phyloP scores from a whole-genome alignment of 2,329 filamentous ascomycete genomes.

The Epichloe scottii region DNA sequence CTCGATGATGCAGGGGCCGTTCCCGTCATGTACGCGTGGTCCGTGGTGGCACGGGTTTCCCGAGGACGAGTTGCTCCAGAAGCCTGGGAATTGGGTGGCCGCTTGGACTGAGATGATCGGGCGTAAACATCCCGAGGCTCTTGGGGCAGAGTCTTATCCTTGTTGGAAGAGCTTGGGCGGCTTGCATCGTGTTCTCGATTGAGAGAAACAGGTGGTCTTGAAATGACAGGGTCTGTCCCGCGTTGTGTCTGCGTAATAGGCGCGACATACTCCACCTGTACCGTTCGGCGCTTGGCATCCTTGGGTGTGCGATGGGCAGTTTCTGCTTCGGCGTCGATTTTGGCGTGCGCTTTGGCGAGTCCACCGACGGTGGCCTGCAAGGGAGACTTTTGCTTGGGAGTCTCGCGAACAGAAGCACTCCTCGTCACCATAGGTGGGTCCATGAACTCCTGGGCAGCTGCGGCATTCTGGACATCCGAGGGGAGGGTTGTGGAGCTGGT shows the following conservation, averaged over 20 bases:
- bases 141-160: conserved; percentile 47
- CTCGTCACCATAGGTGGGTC: conserved; percentile 57
- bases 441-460: conserved; percentile 45
- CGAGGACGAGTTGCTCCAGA: conserved; percentile 15
- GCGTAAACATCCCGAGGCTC: conserved; percentile 40
- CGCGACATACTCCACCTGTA: conserved; percentile 95
- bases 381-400: conserved; percentile 53
- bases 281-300: conserved; percentile 84
- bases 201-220: conserved; percentile 15
- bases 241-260: conserved; percentile 77
- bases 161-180: conserved; percentile 20
- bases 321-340: conserved; percentile 55
- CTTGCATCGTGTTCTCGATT: conserved; percentile 30
- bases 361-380: conserved; percentile 43
- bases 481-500: conserved; percentile 88
- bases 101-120: conserved; percentile 24
- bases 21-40: conserved; percentile 31
- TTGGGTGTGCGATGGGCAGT: conserved; percentile 50
- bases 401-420: conserved; percentile 85
- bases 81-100: conserved; percentile 36
- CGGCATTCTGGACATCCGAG: conserved; percentile 71
- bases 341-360: conserved; percentile 59
- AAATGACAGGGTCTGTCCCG: conserved; percentile 30
- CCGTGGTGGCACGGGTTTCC: conserved; percentile 25
- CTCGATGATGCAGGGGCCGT: conserved; percentile 34